Evolutionary conservation across 1,139 yeast species (phyloP), one percentile per base, ranked within the genome.

Genomic region (Geotrichum cucujoidarum): DNA sequence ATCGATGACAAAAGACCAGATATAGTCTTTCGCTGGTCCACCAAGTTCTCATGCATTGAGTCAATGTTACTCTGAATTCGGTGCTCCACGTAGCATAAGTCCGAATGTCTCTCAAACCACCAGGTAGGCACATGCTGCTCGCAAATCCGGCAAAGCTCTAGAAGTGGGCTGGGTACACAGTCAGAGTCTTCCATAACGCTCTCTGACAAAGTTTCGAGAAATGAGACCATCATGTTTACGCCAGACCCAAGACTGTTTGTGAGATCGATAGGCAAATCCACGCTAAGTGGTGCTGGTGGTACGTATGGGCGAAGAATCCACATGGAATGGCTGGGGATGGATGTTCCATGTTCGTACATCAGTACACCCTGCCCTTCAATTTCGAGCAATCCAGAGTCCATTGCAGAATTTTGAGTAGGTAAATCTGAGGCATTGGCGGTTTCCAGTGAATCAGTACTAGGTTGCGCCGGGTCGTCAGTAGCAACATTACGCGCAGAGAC

Each of bases 351-450:
- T 58, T 84, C 85, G 56, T 81, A 86, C n/a, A 92, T 83, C 32
- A 92, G 66, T n/a, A 92, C 83, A 5, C 99, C 99, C 60, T 90
- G 97, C 0, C 96, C 97, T 63, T 90, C 98, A 36, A 92, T 69
- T 58, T 87, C 94, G 62, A 67, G 43, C 55, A 53, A 40, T n/a
- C 40, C 38, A 8, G 11, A 13, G 7, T 31, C 33, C 27, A 24
- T 6, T 24, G 6, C 27, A 10, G 8, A 6, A 24, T 24, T 24
- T 24, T 6, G 27, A 24, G 27, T 6, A 6, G 6, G 8, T 6
- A 24, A 24, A 24, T 6, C 27, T 6, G 10, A 24, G n/a, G n/a
- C 27, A 6, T 24, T 24, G 27, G 27, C 10, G 27, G 10, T 24
- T 24, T 24, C 27, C 27, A 10, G 27, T 6, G 8, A 24, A 6